Evolutionary conservation across 257 asterid species (phyloP), one percentile per base, ranked within the genome.

Genomic region (Solanum piurae): DNA sequence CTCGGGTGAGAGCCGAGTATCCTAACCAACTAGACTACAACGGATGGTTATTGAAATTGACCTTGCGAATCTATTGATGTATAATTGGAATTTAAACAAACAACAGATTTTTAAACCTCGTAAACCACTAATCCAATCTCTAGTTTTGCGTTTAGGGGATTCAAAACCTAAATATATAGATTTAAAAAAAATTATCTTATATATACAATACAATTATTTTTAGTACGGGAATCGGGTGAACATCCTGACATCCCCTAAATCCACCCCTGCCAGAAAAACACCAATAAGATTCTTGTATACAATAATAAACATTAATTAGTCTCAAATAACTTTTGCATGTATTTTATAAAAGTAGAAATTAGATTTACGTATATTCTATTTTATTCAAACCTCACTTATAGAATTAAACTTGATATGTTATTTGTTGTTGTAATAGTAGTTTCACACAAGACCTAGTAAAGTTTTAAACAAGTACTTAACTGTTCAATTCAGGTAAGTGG

Each of bases 1-100:
- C 96, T 93, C 95, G 96, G 98, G 98, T 96, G 98, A 96, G 98
- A 95, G 98, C 97, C 97, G 96, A 95, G 95, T 95, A 94, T 95
- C 98, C 98, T 95, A 40, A 96, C 98, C 99, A 95, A 37, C 98
- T 94, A 96, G 98, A 96, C 98, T 94, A 96, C 98, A 94, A 96
- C 95, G 98, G 98, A 96, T 23, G 6, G 5, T 25, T 40, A 1
- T 9, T 58, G 3, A 21, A 21, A 3, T 3, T 21, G 12, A 21
- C 68, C 27, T 58, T 58, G 4, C 25, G 3, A 0, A 58, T 1
- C 21, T 58, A 21, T 58, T 58, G 12, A 58, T 58, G 3, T 58
- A 7, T 21, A 21, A 3, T 58, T 1, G 68, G 12, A 58, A 21
- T 21, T 58, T 10, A 58, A 20, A 58, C 68, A 58, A 52, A 58